phyloP scores from a whole-genome alignment of 371 early-diverging fungal genomes.

The Circinella umbellata region DNA sequence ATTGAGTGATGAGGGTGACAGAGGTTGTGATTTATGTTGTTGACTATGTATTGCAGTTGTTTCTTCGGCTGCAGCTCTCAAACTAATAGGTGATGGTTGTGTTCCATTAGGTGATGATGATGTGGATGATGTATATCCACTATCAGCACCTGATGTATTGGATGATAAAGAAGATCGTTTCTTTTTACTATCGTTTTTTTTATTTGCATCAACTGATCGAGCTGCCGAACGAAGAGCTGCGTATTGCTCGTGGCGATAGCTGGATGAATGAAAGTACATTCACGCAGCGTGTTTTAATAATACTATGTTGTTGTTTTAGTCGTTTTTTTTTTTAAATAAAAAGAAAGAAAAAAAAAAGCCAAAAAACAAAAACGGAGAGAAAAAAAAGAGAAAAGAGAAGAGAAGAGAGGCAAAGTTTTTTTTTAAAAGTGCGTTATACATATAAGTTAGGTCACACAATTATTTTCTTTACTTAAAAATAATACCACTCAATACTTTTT shows the following conservation, averaged over 20 bases:
- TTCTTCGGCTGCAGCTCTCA: constrained; percentile 14
- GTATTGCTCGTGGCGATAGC: constrained; percentile 46
- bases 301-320: not conserved
- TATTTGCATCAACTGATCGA: constrained; percentile 17
- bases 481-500: no score
- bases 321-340: not conserved
- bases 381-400: constrained; percentile 19
- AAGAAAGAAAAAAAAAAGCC: constrained; percentile 13
- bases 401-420: constrained; percentile 11
- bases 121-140: constrained; percentile 47
- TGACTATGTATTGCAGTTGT: constrained; percentile 7
- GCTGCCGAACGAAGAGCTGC: constrained; percentile 27
- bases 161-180: constrained; percentile 39
- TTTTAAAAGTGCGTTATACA: constrained; percentile 4
- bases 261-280: constrained; percentile 47
- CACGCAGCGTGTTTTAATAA: not conserved
- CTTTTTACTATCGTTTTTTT: constrained; percentile 15
- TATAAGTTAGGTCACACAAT: not conserved
- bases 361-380: constrained; percentile 13
- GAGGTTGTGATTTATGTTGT: not conserved
- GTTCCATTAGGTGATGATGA: constrained; percentile 32
- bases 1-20: not conserved
- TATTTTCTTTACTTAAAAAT: not conserved
- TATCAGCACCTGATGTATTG: constrained; percentile 42
- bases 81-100: constrained; percentile 19